phyloP scores from a whole-genome alignment of 2,329 filamentous ascomycete species.

The Botrytis deweyae region DNA sequence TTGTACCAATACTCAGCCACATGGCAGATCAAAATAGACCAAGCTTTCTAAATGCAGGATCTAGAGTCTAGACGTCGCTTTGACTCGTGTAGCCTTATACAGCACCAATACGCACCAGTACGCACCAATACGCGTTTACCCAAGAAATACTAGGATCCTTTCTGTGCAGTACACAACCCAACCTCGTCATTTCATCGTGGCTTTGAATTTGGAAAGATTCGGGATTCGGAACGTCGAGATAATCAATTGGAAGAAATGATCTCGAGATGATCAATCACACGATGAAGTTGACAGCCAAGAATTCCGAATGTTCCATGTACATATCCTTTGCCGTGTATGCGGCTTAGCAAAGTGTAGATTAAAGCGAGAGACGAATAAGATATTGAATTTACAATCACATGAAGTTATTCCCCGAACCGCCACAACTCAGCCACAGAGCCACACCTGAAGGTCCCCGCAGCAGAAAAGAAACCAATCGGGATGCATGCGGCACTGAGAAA shows the following conservation, averaged over 20 bases:
- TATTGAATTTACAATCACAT: not conserved
- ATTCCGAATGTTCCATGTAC: not conserved
- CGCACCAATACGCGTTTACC: not conserved
- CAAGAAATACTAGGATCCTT: not conserved
- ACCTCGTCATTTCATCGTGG: slow-evolving; percentile 4
- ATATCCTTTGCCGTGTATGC: not conserved
- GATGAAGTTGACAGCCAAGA: not conserved
- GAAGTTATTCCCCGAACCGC: not conserved
- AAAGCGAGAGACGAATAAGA: not conserved
- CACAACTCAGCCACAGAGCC: not conserved
- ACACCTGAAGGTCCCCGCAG: not conserved
- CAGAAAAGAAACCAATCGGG: not conserved
- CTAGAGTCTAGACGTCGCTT: not conserved
- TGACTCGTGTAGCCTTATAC: not conserved
- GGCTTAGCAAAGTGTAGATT: slow-evolving; percentile 9
- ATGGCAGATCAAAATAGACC: not conserved
- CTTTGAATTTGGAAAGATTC: not conserved
- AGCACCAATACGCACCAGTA: not conserved
- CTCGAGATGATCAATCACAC: not conserved
- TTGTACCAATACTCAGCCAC: not conserved
- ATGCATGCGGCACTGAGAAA: not conserved
- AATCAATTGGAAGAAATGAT: not conserved
- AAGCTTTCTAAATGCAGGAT: not conserved
- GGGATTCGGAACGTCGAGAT: not conserved
- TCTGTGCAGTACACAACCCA: slow-evolving; percentile 1